Conservation (phyloP, 139 green algal genomes). For the Auxenochlorella pyrenoidosa region DNA sequence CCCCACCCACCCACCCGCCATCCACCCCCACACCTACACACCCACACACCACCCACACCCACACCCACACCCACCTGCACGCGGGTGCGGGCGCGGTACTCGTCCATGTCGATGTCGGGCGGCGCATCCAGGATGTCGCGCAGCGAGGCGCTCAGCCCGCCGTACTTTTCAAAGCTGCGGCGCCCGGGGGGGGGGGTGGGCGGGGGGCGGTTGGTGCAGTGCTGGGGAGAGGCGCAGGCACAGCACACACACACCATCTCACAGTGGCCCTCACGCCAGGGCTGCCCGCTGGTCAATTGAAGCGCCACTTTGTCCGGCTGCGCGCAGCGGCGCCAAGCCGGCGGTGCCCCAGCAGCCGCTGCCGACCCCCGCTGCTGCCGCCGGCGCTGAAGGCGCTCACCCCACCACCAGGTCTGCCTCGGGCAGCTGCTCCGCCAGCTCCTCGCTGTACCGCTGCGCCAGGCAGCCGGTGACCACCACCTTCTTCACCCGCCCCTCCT, state of each 20-base stretch:
- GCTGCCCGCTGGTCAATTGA: too few species aligned
- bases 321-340: too few species aligned
- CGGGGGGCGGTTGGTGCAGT: neutral
- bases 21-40: too few species aligned
- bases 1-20: too few species aligned
- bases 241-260: too few species aligned
- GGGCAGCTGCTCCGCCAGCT: conserved; percentile 81
- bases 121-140: conserved; percentile 53
- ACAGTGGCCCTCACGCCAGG: too few species aligned
- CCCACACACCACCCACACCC: neutral
- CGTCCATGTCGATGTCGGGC: conserved; percentile 44
- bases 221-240: too few species aligned
- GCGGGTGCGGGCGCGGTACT: conserved; percentile 39
- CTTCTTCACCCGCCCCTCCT: conserved; percentile 64
- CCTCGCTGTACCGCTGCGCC: conserved; percentile 84
- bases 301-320: too few species aligned
- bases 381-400: neutral
- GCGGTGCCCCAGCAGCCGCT: too few species aligned
- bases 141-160: conserved; percentile 57
- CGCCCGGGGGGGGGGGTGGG: neutral
- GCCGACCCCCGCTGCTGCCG: too few species aligned
- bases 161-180: conserved; percentile 77
- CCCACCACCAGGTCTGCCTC: conserved; percentile 89
- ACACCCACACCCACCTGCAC: conserved; percentile 35
- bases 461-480: conserved; percentile 92